phyloP scores from a whole-genome alignment of 2,329 filamentous ascomycete species.

The Fusarium newnesense region DNA sequence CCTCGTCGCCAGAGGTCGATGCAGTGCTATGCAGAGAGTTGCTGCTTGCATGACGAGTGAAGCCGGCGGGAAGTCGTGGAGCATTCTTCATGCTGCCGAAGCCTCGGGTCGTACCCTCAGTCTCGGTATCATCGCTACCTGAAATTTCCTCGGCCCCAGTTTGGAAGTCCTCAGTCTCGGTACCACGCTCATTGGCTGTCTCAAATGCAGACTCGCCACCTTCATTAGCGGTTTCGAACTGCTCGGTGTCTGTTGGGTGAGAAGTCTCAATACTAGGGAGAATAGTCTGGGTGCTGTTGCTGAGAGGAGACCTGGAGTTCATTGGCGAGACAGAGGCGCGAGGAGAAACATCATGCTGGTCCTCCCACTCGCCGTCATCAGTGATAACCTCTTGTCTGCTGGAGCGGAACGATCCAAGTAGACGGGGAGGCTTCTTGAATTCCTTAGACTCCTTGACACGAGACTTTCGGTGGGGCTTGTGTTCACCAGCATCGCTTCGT shows the following conservation, averaged over 20 bases:
- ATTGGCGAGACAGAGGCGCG: slow-evolving; percentile 35
- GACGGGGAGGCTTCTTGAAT: slow-evolving; percentile 81
- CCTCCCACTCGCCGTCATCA: slow-evolving; percentile 91
- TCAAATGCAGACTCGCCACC: slow-evolving; percentile 73
- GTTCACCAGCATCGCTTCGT: slow-evolving; percentile 61
- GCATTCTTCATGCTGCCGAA: slow-evolving; percentile 55
- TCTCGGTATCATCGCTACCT: slow-evolving; percentile 91
- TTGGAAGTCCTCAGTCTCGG: slow-evolving; percentile 94
- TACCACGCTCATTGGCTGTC: slow-evolving; percentile 80
- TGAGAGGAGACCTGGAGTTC: slow-evolving; percentile 33
- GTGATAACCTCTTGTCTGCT: slow-evolving; percentile 81
- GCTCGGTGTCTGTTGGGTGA: slow-evolving; percentile 64
- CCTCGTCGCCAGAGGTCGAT: slow-evolving; percentile 84
- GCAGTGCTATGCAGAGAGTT: slow-evolving; percentile 86
- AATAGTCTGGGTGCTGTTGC: slow-evolving; percentile 32
- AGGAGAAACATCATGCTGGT: slow-evolving; percentile 62
- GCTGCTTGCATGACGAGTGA: slow-evolving; percentile 61
- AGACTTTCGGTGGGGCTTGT: slow-evolving; percentile 66
- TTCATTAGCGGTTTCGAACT: slow-evolving; percentile 86
- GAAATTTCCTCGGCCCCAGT: slow-evolving; percentile 85
- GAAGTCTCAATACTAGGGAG: slow-evolving; percentile 22
- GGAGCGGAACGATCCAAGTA: slow-evolving; percentile 80
- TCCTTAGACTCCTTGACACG: slow-evolving; percentile 72
- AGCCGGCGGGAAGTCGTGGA: slow-evolving; percentile 52
- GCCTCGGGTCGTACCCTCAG: slow-evolving; percentile 69